Percentiles rank a stretch among this genome's conserved stretches.
Evolutionary conservation across 257 asterid species (phyloP).

Genomic region (Przewalskia tangutica): DNA sequence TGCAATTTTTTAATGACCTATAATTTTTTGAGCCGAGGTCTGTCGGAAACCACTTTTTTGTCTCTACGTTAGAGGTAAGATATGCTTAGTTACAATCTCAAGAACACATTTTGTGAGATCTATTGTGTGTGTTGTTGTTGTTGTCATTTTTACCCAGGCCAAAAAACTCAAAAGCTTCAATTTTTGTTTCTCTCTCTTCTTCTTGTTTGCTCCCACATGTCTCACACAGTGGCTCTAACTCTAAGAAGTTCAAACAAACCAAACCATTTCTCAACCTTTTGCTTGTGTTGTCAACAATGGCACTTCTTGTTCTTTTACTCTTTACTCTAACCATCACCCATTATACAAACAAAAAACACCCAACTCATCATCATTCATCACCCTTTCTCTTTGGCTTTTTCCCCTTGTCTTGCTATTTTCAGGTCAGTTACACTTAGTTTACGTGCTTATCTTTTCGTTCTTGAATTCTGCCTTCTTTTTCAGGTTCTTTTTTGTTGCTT

Average conservation of each 20-base stretch:
- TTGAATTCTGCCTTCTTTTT: not conserved
- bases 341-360: constrained; percentile 3
- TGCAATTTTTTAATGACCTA: too few species aligned
- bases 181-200: not conserved
- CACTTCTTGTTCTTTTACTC: not conserved
- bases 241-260: not conserved
- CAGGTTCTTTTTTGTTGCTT: not conserved
- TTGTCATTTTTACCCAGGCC: not conserved
- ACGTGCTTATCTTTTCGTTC: not conserved
- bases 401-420: not conserved
- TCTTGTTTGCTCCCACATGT: not conserved
- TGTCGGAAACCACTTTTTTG: too few species aligned
- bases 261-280: not conserved
- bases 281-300: constrained; percentile 8
- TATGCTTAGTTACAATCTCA: too few species aligned
- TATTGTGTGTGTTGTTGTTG: too few species aligned
- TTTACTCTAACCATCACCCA: not conserved
- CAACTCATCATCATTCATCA: not conserved
- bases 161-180: not conserved
- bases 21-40: too few species aligned
- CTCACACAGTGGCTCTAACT: not conserved
- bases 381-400: not conserved
- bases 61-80: too few species aligned
- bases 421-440: not conserved
- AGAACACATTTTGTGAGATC: too few species aligned